Percentiles rank a stretch among this genome's conserved stretches.
phyloP scores from a whole-genome alignment of 148 eudicot genomes.

The Vaccinium macrocarpon region DNA sequence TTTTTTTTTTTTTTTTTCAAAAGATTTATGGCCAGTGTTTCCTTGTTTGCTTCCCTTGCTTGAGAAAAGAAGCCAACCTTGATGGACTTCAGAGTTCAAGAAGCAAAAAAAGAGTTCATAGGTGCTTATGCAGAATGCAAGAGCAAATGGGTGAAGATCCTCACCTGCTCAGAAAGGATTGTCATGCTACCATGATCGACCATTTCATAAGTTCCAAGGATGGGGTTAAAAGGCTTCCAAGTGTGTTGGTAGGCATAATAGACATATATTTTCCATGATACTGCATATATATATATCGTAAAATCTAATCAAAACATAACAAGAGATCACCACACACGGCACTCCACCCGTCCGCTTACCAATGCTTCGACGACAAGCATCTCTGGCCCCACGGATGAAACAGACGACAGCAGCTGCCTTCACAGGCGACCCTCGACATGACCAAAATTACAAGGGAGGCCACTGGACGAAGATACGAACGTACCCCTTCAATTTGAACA shows the following conservation, averaged over 20 bases:
- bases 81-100: constrained; percentile 1
- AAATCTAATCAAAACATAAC: no score
- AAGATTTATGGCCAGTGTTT: background rate
- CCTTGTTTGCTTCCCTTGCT: background rate
- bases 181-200: constrained; percentile 72
- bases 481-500: no score
- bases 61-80: background rate
- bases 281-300: no score
- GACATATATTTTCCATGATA: constrained; percentile 77
- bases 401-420: no score
- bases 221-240: constrained; percentile 98
- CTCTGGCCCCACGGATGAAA: no score
- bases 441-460: no score
- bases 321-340: no score
- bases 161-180: constrained; percentile 82
- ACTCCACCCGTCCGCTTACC: no score
- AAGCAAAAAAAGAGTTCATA: background rate
- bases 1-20: background rate
- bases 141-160: background rate
- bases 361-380: no score
- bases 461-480: no score
- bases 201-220: constrained; percentile 90
- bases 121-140: background rate
- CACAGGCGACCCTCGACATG: no score
- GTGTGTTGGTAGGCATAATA: constrained; percentile 84